Base-by-base conservation (phyloP, 2,329 filamentous ascomycete species). In the Falciphora oryzae region DNA sequence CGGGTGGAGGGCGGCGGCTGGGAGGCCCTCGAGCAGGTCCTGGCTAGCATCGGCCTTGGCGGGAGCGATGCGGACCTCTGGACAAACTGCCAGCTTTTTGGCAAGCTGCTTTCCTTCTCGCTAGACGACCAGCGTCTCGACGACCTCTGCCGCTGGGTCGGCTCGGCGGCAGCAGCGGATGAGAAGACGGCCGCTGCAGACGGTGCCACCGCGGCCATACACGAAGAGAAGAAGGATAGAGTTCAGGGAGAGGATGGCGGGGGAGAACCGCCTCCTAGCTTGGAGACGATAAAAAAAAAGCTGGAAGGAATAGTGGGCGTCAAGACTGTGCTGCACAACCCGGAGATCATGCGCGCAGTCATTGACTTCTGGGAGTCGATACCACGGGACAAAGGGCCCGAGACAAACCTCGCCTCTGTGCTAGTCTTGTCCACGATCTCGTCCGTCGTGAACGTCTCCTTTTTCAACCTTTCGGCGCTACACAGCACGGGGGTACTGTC, bases 21-120 rank as follows among this genome's bases (percentile, higher is more conserved):
- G 89, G 83, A 87, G 68, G 85, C 87, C 10, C 75, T 97, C 64
- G 89, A 95, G 71, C 85, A 91, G 72, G 85, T 85, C 7, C 83
- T 93, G 77, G 85, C 84, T 67, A 87, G 86, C 74, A 87, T 88
- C 74, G 85, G 89, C 44, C 77, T 87, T 63, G 82, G 89, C 64
- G 84, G 84, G 68, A 83, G 83, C 65, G 87, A 91, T 68, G 82
- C 87, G 59, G 91, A 96, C 71, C 76, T 83, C 7, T 88, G 85
- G 85, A 83, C 85, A 64, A 85, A 83, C 70, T 85, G 83, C 69
- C 89, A 93, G 74, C 82, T 96, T 4, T 96, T 96, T 76, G 92
- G 92, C 32, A 89, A 89, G 70, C 83, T 97, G 11, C 81, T 97
- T 62, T 86, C 91, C 6, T 94, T 96, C 76, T 88, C 90, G 1